Base-by-base conservation (phyloP, 805 yeast genomes). In the Diddensiella caesifluorescens region DNA sequence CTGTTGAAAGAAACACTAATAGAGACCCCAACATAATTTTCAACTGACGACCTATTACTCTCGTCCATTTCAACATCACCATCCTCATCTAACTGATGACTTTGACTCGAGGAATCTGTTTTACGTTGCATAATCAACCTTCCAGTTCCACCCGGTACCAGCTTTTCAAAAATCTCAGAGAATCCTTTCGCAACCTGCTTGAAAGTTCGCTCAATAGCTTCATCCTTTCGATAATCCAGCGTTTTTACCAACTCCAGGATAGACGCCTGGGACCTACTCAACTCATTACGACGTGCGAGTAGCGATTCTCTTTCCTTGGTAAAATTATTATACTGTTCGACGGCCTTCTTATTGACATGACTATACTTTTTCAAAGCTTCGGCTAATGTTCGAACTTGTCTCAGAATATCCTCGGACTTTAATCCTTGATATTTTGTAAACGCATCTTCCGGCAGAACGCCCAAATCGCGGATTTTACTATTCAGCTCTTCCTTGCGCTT, bases 1-100 rank as follows among this genome's bases (percentile, higher is more conserved):
- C 94, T 82, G 59, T 87, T 90, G 70, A 90, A 90, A 0, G 96
- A 85, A 2, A 89, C 97, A 6, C 81, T 71, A 41, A 92, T 85
- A 0, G 94, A 75, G 2, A 90, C 87, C 19, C 97, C 97, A 7
- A 70, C 67, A 58, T 83, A 86, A 41, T 75, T 74, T 13, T 79
- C 84, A 36, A 76, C 68, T 12, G 49, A 38, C 28, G 13, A 23
- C 4, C 44, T 42, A n/a, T 46, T 29, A 22, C 37, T 40, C 22
- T 42, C 41, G 31, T 31, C 21, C 13, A 36, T 31, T 46, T 48
- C 47, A 6, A 46, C 53, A 1, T 41, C 58, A 1, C 44, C 52
- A n/a, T 52, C 58, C 12, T 45, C 57, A 5, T 46, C 55, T 2
- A 49, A 60, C 3, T 50, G 58, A 1, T 53, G 18, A 54, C 57